A percentile compares a stretch with the other conserved stretches of the same genome.
Conservation (phyloP, 1,284 basidiomycete species). For the Apiotrichum veenhuisii region DNA sequence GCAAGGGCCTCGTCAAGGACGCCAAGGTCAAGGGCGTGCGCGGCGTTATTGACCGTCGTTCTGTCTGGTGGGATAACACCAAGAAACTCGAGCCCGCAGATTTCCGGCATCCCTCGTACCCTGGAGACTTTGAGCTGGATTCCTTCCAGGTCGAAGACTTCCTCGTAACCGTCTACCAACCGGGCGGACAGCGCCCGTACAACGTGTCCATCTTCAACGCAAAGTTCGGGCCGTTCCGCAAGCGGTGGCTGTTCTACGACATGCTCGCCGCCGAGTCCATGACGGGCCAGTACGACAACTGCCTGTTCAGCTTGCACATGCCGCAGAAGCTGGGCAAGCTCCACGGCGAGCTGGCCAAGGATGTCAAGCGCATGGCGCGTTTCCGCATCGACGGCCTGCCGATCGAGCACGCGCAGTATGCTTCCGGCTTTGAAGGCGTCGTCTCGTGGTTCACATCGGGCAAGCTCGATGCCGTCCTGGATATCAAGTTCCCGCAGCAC, state of each 20-base stretch:
- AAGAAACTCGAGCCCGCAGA: conserved; percentile 70
- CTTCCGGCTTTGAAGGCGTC: conserved; percentile 72
- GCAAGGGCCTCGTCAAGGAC: conserved; percentile 86
- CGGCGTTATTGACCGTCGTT: conserved; percentile 88
- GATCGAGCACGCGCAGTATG: conserved; percentile 90
- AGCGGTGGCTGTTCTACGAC: conserved; percentile 95
- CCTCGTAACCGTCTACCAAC: conserved; percentile 91
- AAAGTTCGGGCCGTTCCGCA: conserved; percentile 77
- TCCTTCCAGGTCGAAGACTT: conserved; percentile 87
- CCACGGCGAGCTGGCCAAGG: conserved; percentile 68
- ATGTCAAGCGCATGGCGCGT: conserved; percentile 85
- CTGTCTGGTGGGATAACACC: conserved; percentile 79
- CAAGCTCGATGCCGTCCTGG: conserved; percentile 92
- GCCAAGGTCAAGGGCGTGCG: conserved; percentile 91
- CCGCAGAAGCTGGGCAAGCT: conserved; percentile 87
- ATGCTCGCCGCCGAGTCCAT: conserved; percentile 86
- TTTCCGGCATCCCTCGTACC: conserved; percentile 68
- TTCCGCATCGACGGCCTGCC: conserved; percentile 95
- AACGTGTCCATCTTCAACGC: conserved; percentile 95
- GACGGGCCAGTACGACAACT: conserved; percentile 97
- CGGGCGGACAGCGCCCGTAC: conserved; percentile 84
- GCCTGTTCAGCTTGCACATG: conserved; percentile 91
- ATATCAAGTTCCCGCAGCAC: conserved; percentile 93
- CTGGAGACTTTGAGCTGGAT: conserved; percentile 90
- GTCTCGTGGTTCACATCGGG: conserved; percentile 96